phyloP scores from a whole-genome alignment of 805 yeast genomes.

The Metschnikowia rubicola region DNA sequence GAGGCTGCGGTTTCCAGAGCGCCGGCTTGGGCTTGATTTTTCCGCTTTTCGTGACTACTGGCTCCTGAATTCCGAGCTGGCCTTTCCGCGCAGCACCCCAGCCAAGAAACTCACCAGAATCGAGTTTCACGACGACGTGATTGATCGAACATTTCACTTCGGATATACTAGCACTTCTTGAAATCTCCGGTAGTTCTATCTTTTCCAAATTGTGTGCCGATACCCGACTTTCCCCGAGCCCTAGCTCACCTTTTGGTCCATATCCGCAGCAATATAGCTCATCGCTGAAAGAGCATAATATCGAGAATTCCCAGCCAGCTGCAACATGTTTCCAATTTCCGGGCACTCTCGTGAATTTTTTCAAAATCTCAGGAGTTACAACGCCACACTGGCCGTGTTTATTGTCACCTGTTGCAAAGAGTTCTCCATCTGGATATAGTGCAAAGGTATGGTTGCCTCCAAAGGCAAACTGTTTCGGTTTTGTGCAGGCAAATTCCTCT shows the following conservation, averaged over 20 bases:
- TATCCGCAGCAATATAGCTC: slow-evolving; percentile 53
- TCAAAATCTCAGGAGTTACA: slow-evolving; percentile 1
- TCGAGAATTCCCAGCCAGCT: slow-evolving; percentile 80
- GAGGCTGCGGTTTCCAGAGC: slow-evolving; percentile 24
- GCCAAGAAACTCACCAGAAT: slow-evolving; percentile 48
- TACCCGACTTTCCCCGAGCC: slow-evolving; percentile 32
- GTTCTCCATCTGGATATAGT: slow-evolving; percentile 48
- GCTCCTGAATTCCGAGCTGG: slow-evolving; percentile 36
- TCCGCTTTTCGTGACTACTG: neutral
- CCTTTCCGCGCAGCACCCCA: slow-evolving; percentile 72
- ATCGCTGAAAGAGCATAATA: slow-evolving; percentile 42
- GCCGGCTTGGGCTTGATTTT: slow-evolving; percentile 15
- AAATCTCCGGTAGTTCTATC: slow-evolving; percentile 6
- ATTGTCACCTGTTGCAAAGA: slow-evolving; percentile 62
- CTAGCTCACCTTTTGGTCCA: slow-evolving; percentile 77
- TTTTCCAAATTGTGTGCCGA: neutral
- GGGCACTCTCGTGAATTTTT: slow-evolving; percentile 19
- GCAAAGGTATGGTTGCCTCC: slow-evolving; percentile 88
- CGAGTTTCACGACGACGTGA: slow-evolving; percentile 38
- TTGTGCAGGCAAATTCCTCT: slow-evolving; percentile 20
- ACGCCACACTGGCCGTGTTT: slow-evolving; percentile 51
- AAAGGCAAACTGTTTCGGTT: slow-evolving; percentile 50
- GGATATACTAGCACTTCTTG: slow-evolving; percentile 1
- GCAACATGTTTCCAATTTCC: slow-evolving; percentile 45
- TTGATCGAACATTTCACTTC: slow-evolving; percentile 40